Percentiles rank a stretch among this genome's conserved stretches.
Evolutionary conservation across 805 yeast genomes (phyloP).

Genomic region (Zygoascus bituminiphila): DNA sequence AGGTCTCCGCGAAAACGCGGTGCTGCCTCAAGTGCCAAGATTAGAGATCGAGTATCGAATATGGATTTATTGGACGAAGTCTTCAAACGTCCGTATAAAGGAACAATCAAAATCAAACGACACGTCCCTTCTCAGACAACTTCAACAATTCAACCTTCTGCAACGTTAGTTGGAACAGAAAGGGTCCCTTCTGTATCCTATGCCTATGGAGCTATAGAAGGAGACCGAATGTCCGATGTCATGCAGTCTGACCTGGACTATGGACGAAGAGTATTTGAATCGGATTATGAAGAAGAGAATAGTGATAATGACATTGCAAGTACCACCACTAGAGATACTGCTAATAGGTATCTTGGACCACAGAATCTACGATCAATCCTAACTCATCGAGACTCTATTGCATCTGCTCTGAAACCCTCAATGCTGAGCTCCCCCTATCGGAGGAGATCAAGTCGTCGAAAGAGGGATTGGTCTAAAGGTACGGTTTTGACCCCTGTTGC

Average conservation of each 20-base stretch:
- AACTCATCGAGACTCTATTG: slow-evolving; percentile 4
- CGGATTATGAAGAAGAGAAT: not conserved
- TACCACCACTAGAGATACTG: slow-evolving; percentile 3
- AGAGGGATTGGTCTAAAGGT: not conserved
- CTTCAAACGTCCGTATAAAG: slow-evolving; percentile 24
- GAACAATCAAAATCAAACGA: slow-evolving; percentile 16
- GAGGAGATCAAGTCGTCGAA: not conserved
- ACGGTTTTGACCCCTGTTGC: slow-evolving; percentile 2
- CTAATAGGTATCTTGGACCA: not conserved
- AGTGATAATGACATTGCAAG: slow-evolving; percentile 6
- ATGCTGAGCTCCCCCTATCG: not conserved
- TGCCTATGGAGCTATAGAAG: not conserved
- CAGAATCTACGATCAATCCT: not conserved
- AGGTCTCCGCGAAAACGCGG: slow-evolving; percentile 3
- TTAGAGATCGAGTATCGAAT: slow-evolving; percentile 18
- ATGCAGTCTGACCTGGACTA: slow-evolving; percentile 1
- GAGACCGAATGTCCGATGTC: slow-evolving; percentile 1
- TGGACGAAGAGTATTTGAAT: slow-evolving; percentile 1
- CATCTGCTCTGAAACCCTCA: not conserved
- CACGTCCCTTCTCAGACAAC: not conserved
- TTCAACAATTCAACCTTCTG: not conserved
- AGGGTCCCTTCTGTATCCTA: slow-evolving; percentile 2
- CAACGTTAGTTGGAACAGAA: not conserved
- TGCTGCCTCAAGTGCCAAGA: not conserved
- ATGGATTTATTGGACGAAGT: slow-evolving; percentile 26